Conservation (phyloP, 306 rosid genomes). For the Phaseolus lunatus region DNA sequence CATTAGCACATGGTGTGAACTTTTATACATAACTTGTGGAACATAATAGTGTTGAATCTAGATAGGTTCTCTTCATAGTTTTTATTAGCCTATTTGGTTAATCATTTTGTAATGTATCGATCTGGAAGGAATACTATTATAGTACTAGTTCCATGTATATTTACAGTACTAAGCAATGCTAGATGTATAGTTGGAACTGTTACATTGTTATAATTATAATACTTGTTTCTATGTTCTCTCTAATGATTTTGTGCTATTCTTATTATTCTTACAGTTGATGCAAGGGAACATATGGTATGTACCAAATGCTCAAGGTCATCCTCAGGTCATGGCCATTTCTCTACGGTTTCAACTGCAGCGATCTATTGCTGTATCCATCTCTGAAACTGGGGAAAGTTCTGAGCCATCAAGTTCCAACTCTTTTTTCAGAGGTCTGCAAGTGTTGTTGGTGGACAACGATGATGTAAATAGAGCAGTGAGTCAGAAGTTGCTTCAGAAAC, state of each 20-base stretch:
- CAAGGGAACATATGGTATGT: slow-evolving; percentile 79
- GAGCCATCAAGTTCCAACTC: slow-evolving; percentile 65
- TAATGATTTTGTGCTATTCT: slow-evolving; percentile 16
- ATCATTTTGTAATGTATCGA: neutral
- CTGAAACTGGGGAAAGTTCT: slow-evolving; percentile 65
- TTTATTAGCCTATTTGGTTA: slow-evolving; percentile 11
- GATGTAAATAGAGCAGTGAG: slow-evolving; percentile 80
- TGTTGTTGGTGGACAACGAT: slow-evolving; percentile 70
- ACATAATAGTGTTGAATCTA: neutral
- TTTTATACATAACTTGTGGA: neutral
- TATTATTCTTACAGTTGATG: slow-evolving; percentile 66
- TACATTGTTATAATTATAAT: neutral
- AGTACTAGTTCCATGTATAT: neutral
- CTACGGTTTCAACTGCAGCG: slow-evolving; percentile 68
- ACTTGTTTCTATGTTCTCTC: too few species aligned
- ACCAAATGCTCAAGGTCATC: slow-evolving; percentile 68
- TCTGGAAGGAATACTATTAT: neutral
- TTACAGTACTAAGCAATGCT: too few species aligned
- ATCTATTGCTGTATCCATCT: slow-evolving; percentile 59
- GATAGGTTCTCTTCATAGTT: slow-evolving; percentile 9
- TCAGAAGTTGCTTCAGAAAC: slow-evolving; percentile 68
- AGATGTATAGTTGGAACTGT: slow-evolving; percentile 25
- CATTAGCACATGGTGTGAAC: neutral
- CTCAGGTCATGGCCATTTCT: slow-evolving; percentile 74
- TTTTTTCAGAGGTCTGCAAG: slow-evolving; percentile 69